phyloP scores from a whole-genome alignment of 1,284 basidiomycete genomes.

The Veloporphyrellus conicus region DNA sequence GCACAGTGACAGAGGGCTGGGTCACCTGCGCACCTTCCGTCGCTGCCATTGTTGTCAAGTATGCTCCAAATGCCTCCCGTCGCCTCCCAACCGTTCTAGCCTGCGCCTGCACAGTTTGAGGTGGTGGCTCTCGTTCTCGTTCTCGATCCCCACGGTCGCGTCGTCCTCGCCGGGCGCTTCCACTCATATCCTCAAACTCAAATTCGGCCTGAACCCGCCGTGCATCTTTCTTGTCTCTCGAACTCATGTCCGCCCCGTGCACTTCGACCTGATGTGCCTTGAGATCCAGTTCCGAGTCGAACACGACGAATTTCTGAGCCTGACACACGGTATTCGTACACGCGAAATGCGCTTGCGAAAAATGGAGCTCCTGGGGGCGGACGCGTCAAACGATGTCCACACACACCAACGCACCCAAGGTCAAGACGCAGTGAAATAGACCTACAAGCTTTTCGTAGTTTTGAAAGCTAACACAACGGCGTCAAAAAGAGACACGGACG shows the following conservation, averaged over 20 bases:
- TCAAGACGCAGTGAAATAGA: conserved; percentile 7
- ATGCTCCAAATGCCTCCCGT: conserved; percentile 62
- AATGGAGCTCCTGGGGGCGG: conserved; percentile 59
- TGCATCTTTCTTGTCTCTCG: conserved; percentile 74
- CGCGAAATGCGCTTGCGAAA: conserved; percentile 67
- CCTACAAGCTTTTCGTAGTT: conserved; percentile 72
- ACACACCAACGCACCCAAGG: too few species aligned
- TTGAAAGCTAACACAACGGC: conserved; percentile 55
- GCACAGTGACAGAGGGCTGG: conserved; percentile 25
- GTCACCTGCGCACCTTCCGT: conserved; percentile 32
- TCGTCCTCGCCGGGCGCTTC: conserved; percentile 41
- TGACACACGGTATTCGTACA: conserved; percentile 76
- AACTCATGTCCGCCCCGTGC: conserved; percentile 78
- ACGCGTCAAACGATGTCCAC: conserved; percentile 4
- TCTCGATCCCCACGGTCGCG: conserved; percentile 42
- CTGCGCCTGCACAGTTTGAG: conserved; percentile 30
- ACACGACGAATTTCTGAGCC: conserved; percentile 92
- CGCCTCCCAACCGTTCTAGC: conserved; percentile 42
- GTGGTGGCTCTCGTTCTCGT: conserved; percentile 47
- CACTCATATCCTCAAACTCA: conserved; percentile 60
- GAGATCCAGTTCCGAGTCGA: conserved; percentile 82
- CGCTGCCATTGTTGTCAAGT: conserved; percentile 42
- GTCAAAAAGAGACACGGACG: not conserved
- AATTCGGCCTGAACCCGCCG: conserved; percentile 80
- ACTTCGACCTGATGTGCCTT: conserved; percentile 88